A percentile compares a stretch with the other conserved stretches of the same genome.
Evolutionary conservation across 495 filamentous ascomycete species (phyloP).

Genomic region (Apiosordaria backusii): DNA sequence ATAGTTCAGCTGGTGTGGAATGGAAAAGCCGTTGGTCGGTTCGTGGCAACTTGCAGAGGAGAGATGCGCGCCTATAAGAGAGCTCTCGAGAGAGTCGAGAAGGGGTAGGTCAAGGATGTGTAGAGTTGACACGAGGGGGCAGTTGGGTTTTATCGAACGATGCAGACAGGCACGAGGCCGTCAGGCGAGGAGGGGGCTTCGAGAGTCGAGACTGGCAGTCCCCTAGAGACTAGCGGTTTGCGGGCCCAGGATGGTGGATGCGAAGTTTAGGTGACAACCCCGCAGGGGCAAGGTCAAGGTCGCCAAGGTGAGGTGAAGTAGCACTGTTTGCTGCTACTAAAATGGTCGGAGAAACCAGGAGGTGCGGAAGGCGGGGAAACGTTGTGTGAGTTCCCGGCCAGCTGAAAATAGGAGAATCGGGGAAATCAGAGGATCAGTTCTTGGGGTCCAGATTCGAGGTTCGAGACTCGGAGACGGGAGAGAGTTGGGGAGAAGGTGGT

Average conservation of each 20-base stretch:
- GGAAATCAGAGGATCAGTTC: neutral
- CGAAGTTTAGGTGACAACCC: constrained; percentile 17
- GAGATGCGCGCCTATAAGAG: neutral
- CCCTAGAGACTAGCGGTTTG: neutral
- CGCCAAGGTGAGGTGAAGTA: neutral
- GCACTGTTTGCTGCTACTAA: neutral
- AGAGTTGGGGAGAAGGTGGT: neutral
- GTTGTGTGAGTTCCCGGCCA: neutral
- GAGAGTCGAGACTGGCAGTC: neutral
- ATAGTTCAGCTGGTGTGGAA: neutral
- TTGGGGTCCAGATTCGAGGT: neutral
- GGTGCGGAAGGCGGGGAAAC: neutral
- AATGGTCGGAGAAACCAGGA: constrained; percentile 3
- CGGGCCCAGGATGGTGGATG: constrained; percentile 16
- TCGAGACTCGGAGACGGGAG: neutral
- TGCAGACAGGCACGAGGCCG: neutral
- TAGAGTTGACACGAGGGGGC: neutral
- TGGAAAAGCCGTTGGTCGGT: neutral
- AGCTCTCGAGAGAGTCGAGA: neutral
- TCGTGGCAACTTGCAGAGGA: neutral
- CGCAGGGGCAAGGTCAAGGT: constrained; percentile 6
- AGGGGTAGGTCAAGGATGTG: neutral
- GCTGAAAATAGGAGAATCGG: neutral
- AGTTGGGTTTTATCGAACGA: constrained; percentile 1
- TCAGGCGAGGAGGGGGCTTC: neutral